A percentile compares a stretch with the other conserved stretches of the same genome.
Conservation (phyloP, 129 eudicot species). For the carrot (Daucus carota) region DNA sequence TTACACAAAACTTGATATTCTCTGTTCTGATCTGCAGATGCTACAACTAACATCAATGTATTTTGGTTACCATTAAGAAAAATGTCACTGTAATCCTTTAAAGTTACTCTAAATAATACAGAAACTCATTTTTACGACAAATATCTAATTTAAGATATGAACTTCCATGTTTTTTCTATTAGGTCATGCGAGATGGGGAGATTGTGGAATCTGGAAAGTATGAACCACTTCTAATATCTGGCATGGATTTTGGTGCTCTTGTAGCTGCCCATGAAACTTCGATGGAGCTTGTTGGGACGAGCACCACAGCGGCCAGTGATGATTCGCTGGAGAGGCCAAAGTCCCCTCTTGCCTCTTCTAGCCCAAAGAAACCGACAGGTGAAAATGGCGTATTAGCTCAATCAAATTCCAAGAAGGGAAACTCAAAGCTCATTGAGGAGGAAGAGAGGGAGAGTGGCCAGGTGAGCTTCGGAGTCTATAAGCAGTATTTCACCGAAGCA, state of each 20-base stretch:
- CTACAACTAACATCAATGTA: background rate
- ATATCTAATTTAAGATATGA: background rate
- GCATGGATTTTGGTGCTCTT: constrained; percentile 54
- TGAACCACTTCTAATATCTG: constrained; percentile 38
- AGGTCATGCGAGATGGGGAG: constrained; percentile 73
- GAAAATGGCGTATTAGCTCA: constrained; percentile 21
- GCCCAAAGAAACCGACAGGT: constrained; percentile 15
- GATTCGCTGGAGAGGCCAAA: constrained; percentile 21
- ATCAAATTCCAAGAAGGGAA: constrained; percentile 29
- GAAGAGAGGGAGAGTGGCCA: constrained; percentile 68
- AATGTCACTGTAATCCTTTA: background rate
- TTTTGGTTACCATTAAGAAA: background rate
- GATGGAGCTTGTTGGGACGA: constrained; percentile 56
- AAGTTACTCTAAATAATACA: background rate
- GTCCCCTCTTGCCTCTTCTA: constrained; percentile 13
- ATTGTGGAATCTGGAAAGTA: constrained; percentile 76
- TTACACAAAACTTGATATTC: background rate
- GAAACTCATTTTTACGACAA: background rate
- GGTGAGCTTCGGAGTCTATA: constrained; percentile 43
- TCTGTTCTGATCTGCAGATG: background rate
- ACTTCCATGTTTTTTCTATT: background rate
- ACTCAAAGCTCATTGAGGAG: constrained; percentile 57
- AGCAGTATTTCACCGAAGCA: constrained; percentile 54
- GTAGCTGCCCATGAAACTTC: constrained; percentile 69
- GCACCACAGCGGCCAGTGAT: constrained; percentile 14